These are phyloP conservation scores for Kappamyces sp. DNA, from an alignment of 192 early-diverging fungal species.

Conservation along the genomic window DNA sequence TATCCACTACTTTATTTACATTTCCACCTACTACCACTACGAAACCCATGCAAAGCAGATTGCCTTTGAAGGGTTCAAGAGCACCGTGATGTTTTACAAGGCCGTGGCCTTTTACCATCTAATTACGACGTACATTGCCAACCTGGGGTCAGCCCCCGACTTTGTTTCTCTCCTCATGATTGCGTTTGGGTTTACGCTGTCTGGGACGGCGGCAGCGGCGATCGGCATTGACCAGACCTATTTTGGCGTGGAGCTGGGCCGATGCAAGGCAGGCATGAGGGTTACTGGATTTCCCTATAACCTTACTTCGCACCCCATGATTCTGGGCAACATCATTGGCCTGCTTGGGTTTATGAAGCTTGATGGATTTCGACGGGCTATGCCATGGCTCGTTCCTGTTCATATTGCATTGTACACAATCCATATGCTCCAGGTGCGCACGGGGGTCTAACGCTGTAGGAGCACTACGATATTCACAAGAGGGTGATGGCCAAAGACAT, in stretches of 20 bases:
- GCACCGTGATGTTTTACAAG: conserved; percentile 7
- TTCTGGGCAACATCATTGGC: conserved; percentile 8
- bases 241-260: conserved; percentile 2
- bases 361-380: background rate
- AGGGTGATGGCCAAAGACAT: background rate
- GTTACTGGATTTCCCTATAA: conserved; percentile 5
- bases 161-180: background rate
- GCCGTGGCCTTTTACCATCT: background rate
- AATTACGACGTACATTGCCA: background rate
- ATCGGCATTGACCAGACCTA: conserved; percentile 6
- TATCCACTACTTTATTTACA: conserved; percentile 9
- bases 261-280: background rate
- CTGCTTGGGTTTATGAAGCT: conserved; percentile 7
- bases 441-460: background rate
- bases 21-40: conserved; percentile 1
- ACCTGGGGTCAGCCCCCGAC: background rate
- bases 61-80: conserved; percentile 1
- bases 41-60: background rate
- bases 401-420: background rate
- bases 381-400: conserved; percentile 4
- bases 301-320: conserved; percentile 5
- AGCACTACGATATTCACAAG: conserved; percentile 3
- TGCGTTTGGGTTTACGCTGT: background rate
- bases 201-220: background rate
- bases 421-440: conserved; percentile 1